These are phyloP conservation scores for Stereum hirsutum DNA, from an alignment of 1,284 basidiomycete genomes.

Conservation along the genomic window DNA sequence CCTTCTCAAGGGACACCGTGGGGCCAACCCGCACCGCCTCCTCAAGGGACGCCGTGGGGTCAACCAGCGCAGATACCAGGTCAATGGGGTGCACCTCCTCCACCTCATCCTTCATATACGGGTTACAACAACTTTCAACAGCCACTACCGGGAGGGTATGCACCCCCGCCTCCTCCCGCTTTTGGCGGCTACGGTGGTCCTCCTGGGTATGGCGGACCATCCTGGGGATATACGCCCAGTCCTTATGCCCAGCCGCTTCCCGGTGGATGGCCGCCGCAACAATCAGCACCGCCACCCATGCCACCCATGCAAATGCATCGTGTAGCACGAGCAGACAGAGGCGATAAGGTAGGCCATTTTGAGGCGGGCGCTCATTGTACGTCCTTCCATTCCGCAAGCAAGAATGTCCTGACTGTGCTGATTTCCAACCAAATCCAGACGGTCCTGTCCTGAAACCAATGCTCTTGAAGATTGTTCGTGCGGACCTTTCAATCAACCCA, in stretches of 20 bases:
- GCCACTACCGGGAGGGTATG: conserved; percentile 8
- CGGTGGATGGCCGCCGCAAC: conserved; percentile 7
- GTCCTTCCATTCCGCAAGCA: conserved; percentile 2
- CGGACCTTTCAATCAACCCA: conserved; percentile 46
- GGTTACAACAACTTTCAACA: conserved; percentile 7
- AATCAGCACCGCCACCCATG: conserved; percentile 6
- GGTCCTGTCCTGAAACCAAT: conserved; percentile 64
- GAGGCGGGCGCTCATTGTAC: conserved; percentile 11
- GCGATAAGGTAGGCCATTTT: conserved; percentile 10
- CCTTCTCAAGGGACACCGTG: conserved; percentile 1
- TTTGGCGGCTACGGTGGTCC: conserved; percentile 4
- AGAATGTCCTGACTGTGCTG: neutral
- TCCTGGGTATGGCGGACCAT: neutral
- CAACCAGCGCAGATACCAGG: neutral
- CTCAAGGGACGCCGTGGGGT: conserved; percentile 7
- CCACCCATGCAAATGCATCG: too few species aligned
- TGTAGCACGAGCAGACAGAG: conserved; percentile 9
- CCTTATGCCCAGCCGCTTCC: conserved; percentile 1
- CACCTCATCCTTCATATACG: neutral
- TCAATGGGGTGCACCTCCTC: neutral
- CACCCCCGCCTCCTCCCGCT: conserved; percentile 2
- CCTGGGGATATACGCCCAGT: neutral
- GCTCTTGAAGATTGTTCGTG: conserved; percentile 37
- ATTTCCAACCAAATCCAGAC: conserved; percentile 28
- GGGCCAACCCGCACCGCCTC: conserved; percentile 6